Percentiles rank a stretch among this genome's conserved stretches.
phyloP scores from a whole-genome alignment of 345 rosid genomes.

The Capsella bursapastoris region DNA sequence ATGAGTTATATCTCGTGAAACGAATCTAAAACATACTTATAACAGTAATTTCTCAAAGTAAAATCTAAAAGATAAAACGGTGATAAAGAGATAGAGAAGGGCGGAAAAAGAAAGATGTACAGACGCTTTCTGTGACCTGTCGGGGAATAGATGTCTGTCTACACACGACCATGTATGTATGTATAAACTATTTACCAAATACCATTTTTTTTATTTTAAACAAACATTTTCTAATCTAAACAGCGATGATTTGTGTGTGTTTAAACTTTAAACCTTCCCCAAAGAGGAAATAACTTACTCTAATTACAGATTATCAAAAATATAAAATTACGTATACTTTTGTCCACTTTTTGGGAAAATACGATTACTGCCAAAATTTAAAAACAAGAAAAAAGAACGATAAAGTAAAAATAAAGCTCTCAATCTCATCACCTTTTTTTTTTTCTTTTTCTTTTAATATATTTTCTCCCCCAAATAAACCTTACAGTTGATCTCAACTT shows the following conservation, averaged over 20 bases:
- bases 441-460: not conserved
- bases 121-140: conserved; percentile 52
- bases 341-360: conserved; percentile 19
- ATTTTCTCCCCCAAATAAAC: conserved; percentile 15
- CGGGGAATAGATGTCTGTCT: conserved; percentile 44
- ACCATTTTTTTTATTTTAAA: too few species aligned
- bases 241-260: not conserved
- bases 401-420: conserved; percentile 10
- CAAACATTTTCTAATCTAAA: conserved; percentile 12
- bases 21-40: too few species aligned
- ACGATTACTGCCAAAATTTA: not conserved
- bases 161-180: conserved; percentile 30
- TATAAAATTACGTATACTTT: not conserved
- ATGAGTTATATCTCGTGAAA: too few species aligned
- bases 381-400: not conserved
- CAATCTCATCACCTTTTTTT: not conserved
- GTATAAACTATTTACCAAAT: not conserved
- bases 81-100: conserved; percentile 22
- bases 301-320: not conserved
- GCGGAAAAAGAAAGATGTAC: conserved; percentile 43
- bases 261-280: conserved; percentile 21
- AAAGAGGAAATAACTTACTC: conserved; percentile 20
- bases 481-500: conserved; percentile 22
- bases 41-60: not conserved
- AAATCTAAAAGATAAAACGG: not conserved